Conservation (phyloP, 2,329 filamentous ascomycete genomes). For the Colletotrichum sansevieriae region DNA sequence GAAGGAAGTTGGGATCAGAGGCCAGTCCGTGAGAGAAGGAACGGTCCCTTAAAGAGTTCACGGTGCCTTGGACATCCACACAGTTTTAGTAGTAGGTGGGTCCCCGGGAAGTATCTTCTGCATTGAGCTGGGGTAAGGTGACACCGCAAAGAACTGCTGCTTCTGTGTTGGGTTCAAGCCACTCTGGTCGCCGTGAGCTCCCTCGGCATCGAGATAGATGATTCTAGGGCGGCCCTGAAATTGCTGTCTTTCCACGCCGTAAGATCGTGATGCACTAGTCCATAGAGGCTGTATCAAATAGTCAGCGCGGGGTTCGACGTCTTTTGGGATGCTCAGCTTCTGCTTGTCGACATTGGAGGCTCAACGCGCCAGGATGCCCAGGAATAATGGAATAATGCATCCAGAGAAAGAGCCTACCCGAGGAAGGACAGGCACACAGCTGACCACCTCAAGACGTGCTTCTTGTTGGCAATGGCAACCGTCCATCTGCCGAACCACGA, state of each 20-base stretch:
- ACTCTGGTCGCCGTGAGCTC: conserved; percentile 1
- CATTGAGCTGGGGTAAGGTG: conserved; percentile 28
- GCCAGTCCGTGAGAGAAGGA: conserved; percentile 15
- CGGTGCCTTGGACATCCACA: too few relatives aligned
- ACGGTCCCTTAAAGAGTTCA: conserved; percentile 25
- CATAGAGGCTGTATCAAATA: neutral
- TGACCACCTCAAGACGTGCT: conserved; percentile 12
- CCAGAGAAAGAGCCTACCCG: conserved; percentile 11
- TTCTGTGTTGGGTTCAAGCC: conserved; percentile 18
- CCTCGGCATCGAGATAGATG: conserved; percentile 6
- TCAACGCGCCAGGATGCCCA: neutral
- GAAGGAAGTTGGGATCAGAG: neutral
- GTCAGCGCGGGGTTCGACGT: neutral
- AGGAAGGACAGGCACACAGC: neutral
- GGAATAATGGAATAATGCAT: neutral
- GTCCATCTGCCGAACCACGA: neutral
- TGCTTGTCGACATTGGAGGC: neutral
- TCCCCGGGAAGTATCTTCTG: conserved; percentile 30
- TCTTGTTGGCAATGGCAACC: conserved; percentile 11
- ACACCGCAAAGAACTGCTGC: conserved; percentile 9
- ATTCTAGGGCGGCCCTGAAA: conserved; percentile 32
- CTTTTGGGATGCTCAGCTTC: neutral
- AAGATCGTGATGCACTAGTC: conserved; percentile 13
- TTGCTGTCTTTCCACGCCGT: conserved; percentile 35
- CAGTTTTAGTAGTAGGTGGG: conserved; percentile 11